These are phyloP conservation scores for Puccinia hordei DNA, from an alignment of 1,284 basidiomycete genomes.

Conservation along the genomic window DNA sequence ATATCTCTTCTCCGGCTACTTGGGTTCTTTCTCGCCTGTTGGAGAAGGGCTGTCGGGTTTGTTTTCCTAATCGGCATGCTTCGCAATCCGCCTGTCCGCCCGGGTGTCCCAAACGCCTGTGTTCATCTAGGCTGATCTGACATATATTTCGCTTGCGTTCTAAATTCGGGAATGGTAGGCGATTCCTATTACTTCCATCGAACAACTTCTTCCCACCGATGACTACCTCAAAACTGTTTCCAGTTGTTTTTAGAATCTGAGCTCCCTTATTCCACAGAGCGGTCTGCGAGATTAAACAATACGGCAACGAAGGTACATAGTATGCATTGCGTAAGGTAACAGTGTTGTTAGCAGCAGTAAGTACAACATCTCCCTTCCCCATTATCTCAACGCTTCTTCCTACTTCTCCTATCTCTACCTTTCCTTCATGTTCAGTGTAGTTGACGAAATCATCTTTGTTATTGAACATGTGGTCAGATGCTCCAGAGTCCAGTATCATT, in stretches of 20 bases:
- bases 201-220: background rate
- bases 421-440: too few relatives aligned
- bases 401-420: too few relatives aligned
- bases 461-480: slow-evolving; percentile 24
- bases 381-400: too few relatives aligned
- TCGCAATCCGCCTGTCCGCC: background rate
- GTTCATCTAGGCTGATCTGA: too few relatives aligned
- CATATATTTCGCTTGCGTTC: background rate
- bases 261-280: slow-evolving; percentile 6
- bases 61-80: slow-evolving; percentile 27
- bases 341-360: too few relatives aligned
- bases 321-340: too few relatives aligned
- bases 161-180: background rate
- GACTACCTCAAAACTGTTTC: background rate
- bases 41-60: too few relatives aligned
- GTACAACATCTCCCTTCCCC: too few relatives aligned
- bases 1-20: slow-evolving; percentile 28
- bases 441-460: too few relatives aligned
- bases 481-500: slow-evolving; percentile 11
- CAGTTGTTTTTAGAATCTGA: background rate
- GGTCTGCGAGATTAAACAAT: background rate
- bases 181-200: slow-evolving; percentile 20
- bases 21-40: too few relatives aligned
- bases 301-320: too few relatives aligned
- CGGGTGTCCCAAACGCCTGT: background rate